Percentiles rank a stretch among this genome's conserved stretches.
Evolutionary conservation across 306 rosid genomes (phyloP).

Genomic region (Gleditsia sinensis): DNA sequence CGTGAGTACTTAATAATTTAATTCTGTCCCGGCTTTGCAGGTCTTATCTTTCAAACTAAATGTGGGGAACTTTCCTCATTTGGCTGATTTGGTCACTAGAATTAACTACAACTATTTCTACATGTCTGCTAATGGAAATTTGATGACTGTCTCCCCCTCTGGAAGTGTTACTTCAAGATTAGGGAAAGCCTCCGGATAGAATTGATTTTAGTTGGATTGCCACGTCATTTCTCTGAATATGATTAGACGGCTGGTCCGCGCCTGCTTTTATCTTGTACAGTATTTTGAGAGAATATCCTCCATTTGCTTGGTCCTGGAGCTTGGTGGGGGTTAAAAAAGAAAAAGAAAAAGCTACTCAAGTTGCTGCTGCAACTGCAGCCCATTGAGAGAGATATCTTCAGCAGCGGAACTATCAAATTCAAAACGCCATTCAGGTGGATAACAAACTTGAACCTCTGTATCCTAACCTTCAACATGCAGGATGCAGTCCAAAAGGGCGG

Average conservation of each 20-base stretch:
- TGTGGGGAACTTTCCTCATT: conserved; percentile 94
- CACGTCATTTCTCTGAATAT: conserved; percentile 7
- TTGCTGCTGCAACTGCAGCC: conserved; percentile 1
- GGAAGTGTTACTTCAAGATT: conserved; percentile 57
- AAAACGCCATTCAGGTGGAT: neutral
- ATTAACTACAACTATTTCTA: conserved; percentile 92
- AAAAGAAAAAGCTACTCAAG: neutral
- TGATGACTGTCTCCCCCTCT: conserved; percentile 68
- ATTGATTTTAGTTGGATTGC: conserved; percentile 33
- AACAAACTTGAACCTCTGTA: neutral
- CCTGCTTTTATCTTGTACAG: conserved; percentile 35
- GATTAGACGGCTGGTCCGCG: conserved; percentile 9
- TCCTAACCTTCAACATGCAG: conserved; percentile 4
- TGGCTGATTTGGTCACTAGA: conserved; percentile 94
- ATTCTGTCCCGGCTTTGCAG: conserved; percentile 51
- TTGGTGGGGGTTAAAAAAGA: neutral
- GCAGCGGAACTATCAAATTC: neutral
- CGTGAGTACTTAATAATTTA: conserved; percentile 6
- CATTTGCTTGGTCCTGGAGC: conserved; percentile 22
- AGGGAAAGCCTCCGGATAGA: conserved; percentile 60
- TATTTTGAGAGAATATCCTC: neutral
- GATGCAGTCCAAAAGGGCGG: neutral
- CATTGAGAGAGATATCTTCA: no score
- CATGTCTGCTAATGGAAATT: conserved; percentile 88
- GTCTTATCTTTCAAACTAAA: conserved; percentile 93